Evolutionary conservation across 805 yeast genomes (phyloP).

Genomic region (Pichia nanzhaoensis): DNA sequence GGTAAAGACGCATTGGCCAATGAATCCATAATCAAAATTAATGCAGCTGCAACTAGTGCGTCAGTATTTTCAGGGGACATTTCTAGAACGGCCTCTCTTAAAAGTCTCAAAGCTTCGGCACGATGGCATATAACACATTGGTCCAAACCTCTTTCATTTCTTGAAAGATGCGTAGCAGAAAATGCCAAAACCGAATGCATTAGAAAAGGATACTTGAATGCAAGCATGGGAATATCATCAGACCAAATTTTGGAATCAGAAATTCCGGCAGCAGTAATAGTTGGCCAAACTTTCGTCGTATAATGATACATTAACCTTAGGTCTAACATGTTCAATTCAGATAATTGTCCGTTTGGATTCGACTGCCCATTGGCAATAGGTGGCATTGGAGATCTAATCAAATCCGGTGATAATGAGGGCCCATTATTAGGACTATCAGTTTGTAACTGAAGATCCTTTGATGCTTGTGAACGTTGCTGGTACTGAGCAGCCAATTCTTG

Average conservation of each 20-base stretch:
- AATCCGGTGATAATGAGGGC: constrained; percentile 27
- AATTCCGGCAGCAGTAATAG: constrained; percentile 87
- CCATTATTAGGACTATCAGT: constrained; percentile 17
- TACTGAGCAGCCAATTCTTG: constrained; percentile 19
- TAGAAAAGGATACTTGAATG: constrained; percentile 80
- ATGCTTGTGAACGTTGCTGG: constrained; percentile 13
- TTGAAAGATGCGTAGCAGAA: constrained; percentile 83
- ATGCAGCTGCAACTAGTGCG: constrained; percentile 87
- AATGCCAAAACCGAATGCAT: constrained; percentile 91
- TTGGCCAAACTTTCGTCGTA: constrained; percentile 73
- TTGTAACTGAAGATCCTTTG: constrained; percentile 3
- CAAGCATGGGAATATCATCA: constrained; percentile 78
- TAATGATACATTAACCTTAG: constrained; percentile 82
- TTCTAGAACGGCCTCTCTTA: constrained; percentile 80
- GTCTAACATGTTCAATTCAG: constrained; percentile 60
- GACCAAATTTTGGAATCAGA: constrained; percentile 84
- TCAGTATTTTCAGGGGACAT: constrained; percentile 84
- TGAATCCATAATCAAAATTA: constrained; percentile 86
- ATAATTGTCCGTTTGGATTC: constrained; percentile 12
- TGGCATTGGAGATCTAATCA: constrained; percentile 26
- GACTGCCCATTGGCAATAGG: constrained; percentile 16
- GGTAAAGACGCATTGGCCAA: constrained; percentile 82
- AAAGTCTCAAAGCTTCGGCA: constrained; percentile 73
- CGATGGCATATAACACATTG: constrained; percentile 80
- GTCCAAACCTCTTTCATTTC: constrained; percentile 69